Percentiles rank a stretch among this genome's conserved stretches.
phyloP scores from a whole-genome alignment of 2,329 filamentous ascomycete species.

The Monilinia laxa region DNA sequence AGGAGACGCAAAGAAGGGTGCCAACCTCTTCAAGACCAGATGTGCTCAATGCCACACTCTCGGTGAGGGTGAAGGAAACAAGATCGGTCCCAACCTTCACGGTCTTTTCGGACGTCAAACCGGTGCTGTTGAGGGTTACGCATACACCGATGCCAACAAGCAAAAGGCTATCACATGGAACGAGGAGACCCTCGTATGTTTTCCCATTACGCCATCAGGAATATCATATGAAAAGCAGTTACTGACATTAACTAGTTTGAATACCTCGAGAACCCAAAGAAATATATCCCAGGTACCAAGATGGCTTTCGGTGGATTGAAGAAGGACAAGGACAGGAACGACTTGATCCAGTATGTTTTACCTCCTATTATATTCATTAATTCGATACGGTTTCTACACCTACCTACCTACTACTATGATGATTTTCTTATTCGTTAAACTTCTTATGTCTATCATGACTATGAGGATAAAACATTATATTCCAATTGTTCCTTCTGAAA shows the following conservation, averaged over 20 bases:
- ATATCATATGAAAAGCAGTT: background rate
- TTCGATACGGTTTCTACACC: background rate
- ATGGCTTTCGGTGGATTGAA: conserved; percentile 99
- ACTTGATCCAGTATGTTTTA: conserved; percentile 85
- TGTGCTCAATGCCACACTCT: conserved; percentile 99
- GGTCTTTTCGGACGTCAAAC: conserved; percentile 97
- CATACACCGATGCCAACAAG: conserved; percentile 99
- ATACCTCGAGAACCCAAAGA: conserved; percentile 99
- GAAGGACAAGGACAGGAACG: conserved; percentile 99
- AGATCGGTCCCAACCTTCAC: conserved; percentile 95
- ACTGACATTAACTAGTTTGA: conserved; percentile 62
- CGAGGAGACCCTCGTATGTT: conserved; percentile 74
- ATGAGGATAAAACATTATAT: conserved; percentile 57
- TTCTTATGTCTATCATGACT: conserved; percentile 41
- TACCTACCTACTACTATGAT: conserved; percentile 39
- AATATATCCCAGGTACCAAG: conserved; percentile 99
- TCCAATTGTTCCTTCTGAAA: conserved; percentile 99
- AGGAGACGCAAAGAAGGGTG: conserved; percentile 96
- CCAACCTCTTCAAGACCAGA: conserved; percentile 98
- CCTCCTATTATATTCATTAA: background rate
- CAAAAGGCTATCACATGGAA: conserved; percentile 88
- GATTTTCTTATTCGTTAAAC: conserved; percentile 46
- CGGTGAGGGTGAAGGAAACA: conserved; percentile 87
- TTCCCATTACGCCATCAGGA: background rate
- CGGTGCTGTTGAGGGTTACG: conserved; percentile 85